These are phyloP conservation scores for Leptographium lundbergii DNA, from an alignment of 2,329 filamentous ascomycete genomes.

Conservation along the genomic window DNA sequence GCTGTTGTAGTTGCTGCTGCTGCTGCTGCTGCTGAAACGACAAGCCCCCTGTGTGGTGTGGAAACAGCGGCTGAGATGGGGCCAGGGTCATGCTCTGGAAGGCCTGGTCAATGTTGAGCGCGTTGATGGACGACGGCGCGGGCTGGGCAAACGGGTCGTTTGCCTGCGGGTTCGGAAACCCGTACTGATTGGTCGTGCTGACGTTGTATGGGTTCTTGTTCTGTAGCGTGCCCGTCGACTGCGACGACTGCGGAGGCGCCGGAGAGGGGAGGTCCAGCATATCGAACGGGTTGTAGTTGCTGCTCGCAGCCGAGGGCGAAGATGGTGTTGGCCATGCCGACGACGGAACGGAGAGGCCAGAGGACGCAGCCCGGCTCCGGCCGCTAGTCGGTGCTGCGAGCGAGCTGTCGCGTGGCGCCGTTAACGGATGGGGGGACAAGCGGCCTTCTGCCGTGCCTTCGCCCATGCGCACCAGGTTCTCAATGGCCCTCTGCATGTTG, in stretches of 20 bases:
- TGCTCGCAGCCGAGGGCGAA: conserved; percentile 27
- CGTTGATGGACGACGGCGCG: conserved; percentile 15
- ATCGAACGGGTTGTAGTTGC: conserved; percentile 50
- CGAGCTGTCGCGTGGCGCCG: conserved; percentile 32
- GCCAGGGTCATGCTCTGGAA: conserved; percentile 66
- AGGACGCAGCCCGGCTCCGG: conserved; percentile 33
- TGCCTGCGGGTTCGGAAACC: conserved; percentile 30
- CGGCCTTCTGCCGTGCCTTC: conserved; percentile 55
- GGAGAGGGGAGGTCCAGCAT: conserved; percentile 45
- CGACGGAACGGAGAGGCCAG: conserved; percentile 13
- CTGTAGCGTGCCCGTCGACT: conserved; percentile 49
- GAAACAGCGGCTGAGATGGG: conserved; percentile 47
- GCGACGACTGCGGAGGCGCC: conserved; percentile 47
- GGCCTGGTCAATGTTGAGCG: conserved; percentile 43
- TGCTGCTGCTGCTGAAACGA: conserved; percentile 22
- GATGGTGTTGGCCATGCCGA: conserved; percentile 12
- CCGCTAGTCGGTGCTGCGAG: conserved; percentile 34
- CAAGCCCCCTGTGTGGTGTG: conserved; percentile 55
- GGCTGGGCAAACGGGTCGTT: conserved; percentile 9
- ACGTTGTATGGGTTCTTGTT: conserved; percentile 39
- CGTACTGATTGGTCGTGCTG: conserved; percentile 55
- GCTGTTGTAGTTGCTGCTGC: conserved; percentile 7
- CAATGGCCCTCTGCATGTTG: conserved; percentile 74
- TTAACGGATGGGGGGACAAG: conserved; percentile 16
- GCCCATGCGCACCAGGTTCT: conserved; percentile 71